These are phyloP conservation scores for Neopestalotiopsis sp. DNA, from an alignment of 2,329 filamentous ascomycete species.

Conservation along the genomic window DNA sequence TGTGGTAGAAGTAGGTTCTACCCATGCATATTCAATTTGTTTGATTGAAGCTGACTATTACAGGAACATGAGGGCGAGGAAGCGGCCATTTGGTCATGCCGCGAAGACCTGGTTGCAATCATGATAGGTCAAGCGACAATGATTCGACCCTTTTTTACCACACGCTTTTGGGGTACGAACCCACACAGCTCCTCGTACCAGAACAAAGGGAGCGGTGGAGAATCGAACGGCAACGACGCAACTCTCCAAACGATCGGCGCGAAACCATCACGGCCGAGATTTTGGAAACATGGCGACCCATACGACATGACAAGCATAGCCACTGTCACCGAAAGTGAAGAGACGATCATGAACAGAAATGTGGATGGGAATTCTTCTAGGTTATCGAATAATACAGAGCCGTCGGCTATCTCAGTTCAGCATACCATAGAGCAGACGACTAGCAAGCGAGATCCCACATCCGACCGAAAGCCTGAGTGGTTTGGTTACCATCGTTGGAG, in stretches of 20 bases:
- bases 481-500: neutral
- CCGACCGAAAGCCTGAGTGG: neutral
- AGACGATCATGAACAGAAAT: neutral
- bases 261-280: neutral
- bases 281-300: neutral
- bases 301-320: neutral
- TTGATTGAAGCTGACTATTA: neutral
- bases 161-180: neutral
- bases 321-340: neutral
- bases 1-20: neutral
- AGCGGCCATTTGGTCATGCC: conserved; percentile 1
- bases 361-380: neutral
- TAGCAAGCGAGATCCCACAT: neutral
- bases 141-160: neutral
- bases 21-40: neutral
- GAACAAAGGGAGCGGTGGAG: neutral
- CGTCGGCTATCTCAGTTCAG: neutral
- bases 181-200: neutral
- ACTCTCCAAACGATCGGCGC: neutral
- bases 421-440: neutral
- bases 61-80: neutral
- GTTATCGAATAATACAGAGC: neutral
- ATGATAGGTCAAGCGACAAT: neutral
- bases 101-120: neutral
- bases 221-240: neutral